Conservation (phyloP, 2,329 filamentous ascomycete genomes). For the Aspergillus vadensis region DNA sequence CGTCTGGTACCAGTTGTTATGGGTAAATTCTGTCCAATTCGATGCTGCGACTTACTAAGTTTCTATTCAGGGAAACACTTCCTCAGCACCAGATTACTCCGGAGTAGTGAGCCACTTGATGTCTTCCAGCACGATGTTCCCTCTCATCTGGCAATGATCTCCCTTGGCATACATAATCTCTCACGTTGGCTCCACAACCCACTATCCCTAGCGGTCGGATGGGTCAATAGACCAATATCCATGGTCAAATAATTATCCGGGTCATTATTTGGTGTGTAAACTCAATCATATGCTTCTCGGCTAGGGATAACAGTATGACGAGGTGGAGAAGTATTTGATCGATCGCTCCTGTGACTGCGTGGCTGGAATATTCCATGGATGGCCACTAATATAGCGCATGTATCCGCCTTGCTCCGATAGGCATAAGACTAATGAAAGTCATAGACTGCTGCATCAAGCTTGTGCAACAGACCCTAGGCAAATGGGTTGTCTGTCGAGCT, state of each 20-base stretch:
- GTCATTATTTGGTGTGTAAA: background rate
- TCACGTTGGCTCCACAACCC: background rate
- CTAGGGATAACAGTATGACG: background rate
- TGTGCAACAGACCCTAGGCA: background rate
- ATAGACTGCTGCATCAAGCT: background rate
- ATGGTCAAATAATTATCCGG: background rate
- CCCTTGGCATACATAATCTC: constrained; percentile 1
- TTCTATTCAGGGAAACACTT: background rate
- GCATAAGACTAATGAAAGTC: background rate
- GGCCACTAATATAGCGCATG: background rate
- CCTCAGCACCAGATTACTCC: too few relatives aligned
- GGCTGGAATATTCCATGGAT: background rate
- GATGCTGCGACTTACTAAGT: background rate
- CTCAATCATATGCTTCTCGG: background rate
- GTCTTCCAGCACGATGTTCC: background rate
- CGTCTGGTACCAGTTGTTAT: background rate
- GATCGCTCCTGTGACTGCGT: background rate
- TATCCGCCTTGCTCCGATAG: background rate
- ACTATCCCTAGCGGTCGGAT: background rate
- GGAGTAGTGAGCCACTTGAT: background rate
- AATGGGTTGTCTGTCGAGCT: background rate
- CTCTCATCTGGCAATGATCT: background rate
- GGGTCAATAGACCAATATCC: background rate
- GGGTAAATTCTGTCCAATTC: background rate
- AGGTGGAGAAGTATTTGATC: background rate